Evolutionary conservation across 768 basidiomycete species (phyloP), one percentile per base, ranked within the genome.

Genomic region (Calvatia gigantea): DNA sequence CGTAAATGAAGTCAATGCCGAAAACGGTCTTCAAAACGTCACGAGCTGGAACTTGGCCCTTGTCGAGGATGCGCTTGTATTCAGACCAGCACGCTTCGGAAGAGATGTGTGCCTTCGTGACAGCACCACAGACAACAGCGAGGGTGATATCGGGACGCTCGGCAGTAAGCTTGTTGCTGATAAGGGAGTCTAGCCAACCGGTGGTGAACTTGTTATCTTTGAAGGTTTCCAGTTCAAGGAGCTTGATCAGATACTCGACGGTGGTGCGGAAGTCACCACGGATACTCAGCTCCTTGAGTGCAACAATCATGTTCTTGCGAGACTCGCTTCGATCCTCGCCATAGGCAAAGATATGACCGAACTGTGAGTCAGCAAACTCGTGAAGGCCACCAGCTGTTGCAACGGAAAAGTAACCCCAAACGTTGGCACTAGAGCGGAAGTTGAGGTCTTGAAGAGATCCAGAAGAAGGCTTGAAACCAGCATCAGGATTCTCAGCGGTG

Each of bases 401-500:
- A 64, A 99, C 97, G 14, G 97, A 98, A 80, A 99, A 99, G 76
- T 99, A 99, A 58, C 97, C 97, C 97, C 97, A 99, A 42, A 99
- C 97, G 60, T 99, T 99, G 42, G 94, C 98, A 72, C 91, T 97
- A 25, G 95, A 98, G 56, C 97, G 88, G 87, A 99, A 99, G 73
- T 98, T 99, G 62, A 99, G 91, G 68, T 98, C 97, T 70, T 98
- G 97, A 14, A 99, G 78, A 35, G 91, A 89, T 60, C 97, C 97
- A 2, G 93, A 95, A 1, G 97, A 98, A 0, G 97, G 97, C 73
- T 99, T 99, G 82, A 99, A 99, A 4, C 97, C 97, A 8, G 97
- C 97, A 66, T 99, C 97, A 23, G 97, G 97, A 70, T 99, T 99
- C 74, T 99, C 97, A 29, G 95, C 96, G 5, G 97, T 99, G 70